Base-by-base conservation (phyloP, 164 flowering plant genomes). In the Liriodendron chinense region DNA sequence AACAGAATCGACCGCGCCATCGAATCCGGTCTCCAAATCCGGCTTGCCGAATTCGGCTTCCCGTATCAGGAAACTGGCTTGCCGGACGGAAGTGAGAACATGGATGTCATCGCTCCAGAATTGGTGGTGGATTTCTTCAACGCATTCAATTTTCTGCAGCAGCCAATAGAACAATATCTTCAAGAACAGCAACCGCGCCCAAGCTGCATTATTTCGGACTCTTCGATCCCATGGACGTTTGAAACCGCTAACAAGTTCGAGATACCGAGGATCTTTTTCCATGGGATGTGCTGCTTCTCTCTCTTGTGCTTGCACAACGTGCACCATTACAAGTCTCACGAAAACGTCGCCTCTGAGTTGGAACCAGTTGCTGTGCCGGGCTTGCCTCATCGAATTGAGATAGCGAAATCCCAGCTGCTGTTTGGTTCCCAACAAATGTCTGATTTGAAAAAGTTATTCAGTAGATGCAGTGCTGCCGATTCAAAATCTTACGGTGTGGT, bases 251-350 rank as follows among this genome's bases (percentile, higher is more conserved):
- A 6, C 0, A 80, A 77, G 65, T 79, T 87, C 14, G 14, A 69
- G 1, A 85, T 91, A 34, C 95, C 91, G 1, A 75, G 91, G 78
- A 16, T 86, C n/a, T 63, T 79, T 2, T 88, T 87, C 69, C 82
- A 85, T 68, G 85, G 86, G 0, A 77, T 68, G 0, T 10, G 72
- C 20, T 84, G 84, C 75, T 89, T 87, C 78, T 63, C 77, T 21
- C 69, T 77, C 12, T 18, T 75, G 10, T 76, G 84, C 76, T n/a
- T 63, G 0, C 76, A 75, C 28, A 73, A 67, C 13, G 0, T 87
- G 1, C 50, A 16, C 7, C 20, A 7, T 23, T 22, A 66, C 76
- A 64, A 78, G 62, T 70, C 73, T 47, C 74, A 47, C 48, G 85
- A 86, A 48, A 43, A 16, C 2, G 47, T 77, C 18, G 22, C 18